Evolutionary conservation across 164 flowering plant species (phyloP).

Genomic region (Dillenia suffruticosa): DNA sequence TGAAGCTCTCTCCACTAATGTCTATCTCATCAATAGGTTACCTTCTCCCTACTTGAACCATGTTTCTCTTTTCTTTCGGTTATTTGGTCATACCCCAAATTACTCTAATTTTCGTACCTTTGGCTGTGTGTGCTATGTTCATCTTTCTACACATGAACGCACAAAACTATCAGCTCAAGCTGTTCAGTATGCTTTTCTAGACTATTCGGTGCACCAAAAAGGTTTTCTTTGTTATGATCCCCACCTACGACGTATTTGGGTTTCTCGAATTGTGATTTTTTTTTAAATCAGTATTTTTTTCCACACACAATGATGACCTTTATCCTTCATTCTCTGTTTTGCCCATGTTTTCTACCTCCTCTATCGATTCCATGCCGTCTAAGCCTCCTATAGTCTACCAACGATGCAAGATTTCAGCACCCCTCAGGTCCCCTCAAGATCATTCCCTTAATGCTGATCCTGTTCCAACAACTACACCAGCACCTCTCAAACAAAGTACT

Average conservation of each 20-base stretch:
- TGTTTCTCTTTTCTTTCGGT: conserved; percentile 1
- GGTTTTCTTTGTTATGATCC: too few relatives aligned
- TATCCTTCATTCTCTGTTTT: background rate
- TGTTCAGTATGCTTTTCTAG: conserved; percentile 13
- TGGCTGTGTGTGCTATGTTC: conserved; percentile 15
- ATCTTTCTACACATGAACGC: conserved; percentile 5
- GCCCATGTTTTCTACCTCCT: too few relatives aligned
- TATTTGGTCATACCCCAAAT: conserved; percentile 2
- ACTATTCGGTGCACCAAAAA: background rate
- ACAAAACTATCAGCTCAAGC: conserved; percentile 3
- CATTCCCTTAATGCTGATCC: too few relatives aligned
- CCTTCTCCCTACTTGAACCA: background rate
- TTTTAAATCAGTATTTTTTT: conserved; percentile 4
- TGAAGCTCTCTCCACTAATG: conserved; percentile 7
- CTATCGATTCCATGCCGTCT: too few relatives aligned
- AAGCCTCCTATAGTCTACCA: too few relatives aligned
- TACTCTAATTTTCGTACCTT: conserved; percentile 2
- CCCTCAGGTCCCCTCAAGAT: too few relatives aligned
- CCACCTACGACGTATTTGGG: too few relatives aligned
- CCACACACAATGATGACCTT: background rate
- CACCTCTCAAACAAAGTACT: too few relatives aligned
- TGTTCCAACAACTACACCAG: too few relatives aligned
- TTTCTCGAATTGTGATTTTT: background rate
- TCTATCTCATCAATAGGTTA: conserved; percentile 4
- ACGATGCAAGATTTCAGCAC: too few relatives aligned